A percentile compares a stretch with the other conserved stretches of the same genome.
phyloP scores from a whole-genome alignment of 1,139 yeast species.

The Diutina siamensis region DNA sequence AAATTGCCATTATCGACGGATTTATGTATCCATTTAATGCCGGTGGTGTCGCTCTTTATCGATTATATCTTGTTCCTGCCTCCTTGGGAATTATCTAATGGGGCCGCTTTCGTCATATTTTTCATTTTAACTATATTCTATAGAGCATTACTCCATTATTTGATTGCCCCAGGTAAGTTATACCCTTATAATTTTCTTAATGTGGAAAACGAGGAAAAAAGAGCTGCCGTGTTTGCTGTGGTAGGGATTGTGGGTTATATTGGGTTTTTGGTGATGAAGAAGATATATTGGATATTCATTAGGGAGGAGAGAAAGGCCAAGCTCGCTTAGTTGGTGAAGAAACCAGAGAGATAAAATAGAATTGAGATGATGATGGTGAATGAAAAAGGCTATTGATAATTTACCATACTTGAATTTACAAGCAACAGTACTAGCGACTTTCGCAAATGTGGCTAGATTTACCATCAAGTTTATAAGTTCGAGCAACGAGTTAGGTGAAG shows the following conservation, averaged over 20 bases:
- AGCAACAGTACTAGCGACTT: no score
- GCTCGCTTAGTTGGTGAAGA: no score
- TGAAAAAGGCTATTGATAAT: neutral
- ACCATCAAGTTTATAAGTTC: no score
- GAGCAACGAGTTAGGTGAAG: no score
- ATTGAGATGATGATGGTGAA: neutral
- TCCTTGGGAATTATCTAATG: conserved; percentile 25
- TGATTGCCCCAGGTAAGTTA: conserved; percentile 31
- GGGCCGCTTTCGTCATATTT: conserved; percentile 29
- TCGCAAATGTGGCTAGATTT: no score
- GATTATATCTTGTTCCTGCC: conserved; percentile 51
- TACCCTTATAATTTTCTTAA: conserved; percentile 63
- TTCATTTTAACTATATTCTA: conserved; percentile 32
- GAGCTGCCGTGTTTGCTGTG: conserved; percentile 37
- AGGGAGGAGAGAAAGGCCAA: neutral
- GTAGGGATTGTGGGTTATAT: conserved; percentile 36
- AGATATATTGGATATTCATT: neutral
- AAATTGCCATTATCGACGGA: conserved; percentile 40
- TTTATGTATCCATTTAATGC: conserved; percentile 47
- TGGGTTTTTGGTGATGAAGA: conserved; percentile 15
- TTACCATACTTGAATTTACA: no score
- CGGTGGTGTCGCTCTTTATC: conserved; percentile 35
- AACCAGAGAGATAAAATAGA: neutral
- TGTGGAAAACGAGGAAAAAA: conserved; percentile 29
- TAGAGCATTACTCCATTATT: conserved; percentile 38